These are phyloP conservation scores for Ganoderma sp. DNA, from an alignment of 1,284 basidiomycete genomes.

Conservation along the genomic window DNA sequence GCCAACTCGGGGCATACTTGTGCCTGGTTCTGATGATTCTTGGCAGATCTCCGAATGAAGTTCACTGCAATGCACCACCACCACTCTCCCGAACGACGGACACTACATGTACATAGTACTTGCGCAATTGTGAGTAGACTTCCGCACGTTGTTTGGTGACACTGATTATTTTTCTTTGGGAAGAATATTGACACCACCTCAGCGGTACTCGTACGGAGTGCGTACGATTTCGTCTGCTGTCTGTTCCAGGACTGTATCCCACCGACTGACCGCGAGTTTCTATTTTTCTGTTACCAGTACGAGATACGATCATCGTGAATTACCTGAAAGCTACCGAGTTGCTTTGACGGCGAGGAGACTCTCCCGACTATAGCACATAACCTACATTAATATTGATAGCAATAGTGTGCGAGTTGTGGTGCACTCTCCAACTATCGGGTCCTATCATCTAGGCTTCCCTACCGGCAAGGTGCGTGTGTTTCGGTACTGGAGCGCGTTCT, in stretches of 20 bases:
- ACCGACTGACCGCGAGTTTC: constrained; percentile 5
- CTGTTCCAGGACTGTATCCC: background rate
- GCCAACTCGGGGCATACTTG: too few species aligned
- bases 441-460: background rate
- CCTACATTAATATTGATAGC: background rate
- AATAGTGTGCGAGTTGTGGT: background rate
- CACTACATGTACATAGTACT: constrained; percentile 57
- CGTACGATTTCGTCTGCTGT: constrained; percentile 30
- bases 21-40: background rate
- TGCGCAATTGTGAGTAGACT: constrained; percentile 56
- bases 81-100: constrained; percentile 49
- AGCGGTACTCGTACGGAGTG: constrained; percentile 53
- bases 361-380: background rate
- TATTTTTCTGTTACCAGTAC: constrained; percentile 43
- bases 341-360: constrained; percentile 22
- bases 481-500: background rate
- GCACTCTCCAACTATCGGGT: background rate
- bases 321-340: constrained; percentile 37
- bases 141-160: background rate
- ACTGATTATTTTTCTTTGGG: constrained; percentile 4
- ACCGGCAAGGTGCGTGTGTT: background rate
- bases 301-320: constrained; percentile 44
- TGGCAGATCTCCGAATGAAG: constrained; percentile 53
- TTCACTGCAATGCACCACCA: constrained; percentile 55
- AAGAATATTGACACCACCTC: constrained; percentile 58